Conservation (phyloP, 176 grass and related monocot species). For the Poa pratensis region DNA sequence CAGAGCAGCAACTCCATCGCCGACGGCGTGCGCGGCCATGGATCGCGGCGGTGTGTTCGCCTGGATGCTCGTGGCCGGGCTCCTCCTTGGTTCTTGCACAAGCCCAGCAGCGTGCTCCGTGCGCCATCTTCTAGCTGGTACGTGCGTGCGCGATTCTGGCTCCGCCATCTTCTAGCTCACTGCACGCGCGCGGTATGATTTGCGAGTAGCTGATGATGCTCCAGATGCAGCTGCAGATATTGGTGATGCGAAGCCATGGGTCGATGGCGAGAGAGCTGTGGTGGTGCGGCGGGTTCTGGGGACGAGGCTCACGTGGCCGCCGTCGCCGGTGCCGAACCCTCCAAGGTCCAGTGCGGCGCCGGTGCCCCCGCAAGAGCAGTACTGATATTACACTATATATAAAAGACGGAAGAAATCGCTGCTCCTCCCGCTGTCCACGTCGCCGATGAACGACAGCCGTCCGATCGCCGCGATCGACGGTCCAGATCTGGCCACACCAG, state of each 20-base stretch:
- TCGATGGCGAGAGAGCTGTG: not conserved
- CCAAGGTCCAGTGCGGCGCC: not conserved
- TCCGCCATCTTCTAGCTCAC: not conserved
- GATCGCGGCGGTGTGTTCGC: not conserved
- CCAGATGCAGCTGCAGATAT: not conserved
- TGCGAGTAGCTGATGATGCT: not conserved
- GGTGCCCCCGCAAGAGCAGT: not conserved
- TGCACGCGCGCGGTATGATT: not conserved
- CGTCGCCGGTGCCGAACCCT: constrained; percentile 28
- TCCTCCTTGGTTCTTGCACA: not conserved
- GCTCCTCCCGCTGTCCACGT: no score
- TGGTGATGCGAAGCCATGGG: not conserved
- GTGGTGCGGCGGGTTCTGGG: constrained; percentile 3
- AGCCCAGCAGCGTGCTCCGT: not conserved
- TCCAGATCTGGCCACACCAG: no score
- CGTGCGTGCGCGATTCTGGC: not conserved
- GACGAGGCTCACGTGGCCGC: not conserved
- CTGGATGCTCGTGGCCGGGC: constrained; percentile 4
- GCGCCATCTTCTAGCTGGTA: constrained; percentile 5
- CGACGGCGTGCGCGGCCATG: not conserved
- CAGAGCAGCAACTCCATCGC: not conserved
- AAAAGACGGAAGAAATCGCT: no score
- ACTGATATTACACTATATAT: no score
- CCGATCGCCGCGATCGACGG: no score
- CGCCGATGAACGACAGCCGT: no score